These are phyloP conservation scores for Aureobasidium sp. DNA, from an alignment of 2,329 filamentous ascomycete species.

Conservation along the genomic window DNA sequence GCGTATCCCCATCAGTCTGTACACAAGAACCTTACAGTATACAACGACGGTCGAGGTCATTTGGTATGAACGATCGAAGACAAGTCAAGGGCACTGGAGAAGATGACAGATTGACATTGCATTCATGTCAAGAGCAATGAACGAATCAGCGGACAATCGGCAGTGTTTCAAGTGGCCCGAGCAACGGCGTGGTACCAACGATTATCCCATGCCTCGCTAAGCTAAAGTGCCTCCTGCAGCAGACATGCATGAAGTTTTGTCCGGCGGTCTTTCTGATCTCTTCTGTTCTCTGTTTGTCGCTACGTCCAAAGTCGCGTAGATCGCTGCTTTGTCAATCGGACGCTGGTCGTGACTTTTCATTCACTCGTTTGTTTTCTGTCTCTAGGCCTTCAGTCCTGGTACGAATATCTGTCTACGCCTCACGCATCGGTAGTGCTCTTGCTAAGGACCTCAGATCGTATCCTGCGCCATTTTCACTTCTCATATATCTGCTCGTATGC, in stretches of 20 bases:
- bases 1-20: background rate
- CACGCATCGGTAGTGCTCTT: background rate
- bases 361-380: background rate
- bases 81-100: background rate
- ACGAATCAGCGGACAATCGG: background rate
- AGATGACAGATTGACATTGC: background rate
- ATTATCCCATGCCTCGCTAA: constrained; percentile 8
- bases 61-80: background rate
- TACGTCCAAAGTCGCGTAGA: constrained; percentile 4
- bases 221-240: constrained; percentile 2
- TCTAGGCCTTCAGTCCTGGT: background rate
- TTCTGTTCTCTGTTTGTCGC: background rate
- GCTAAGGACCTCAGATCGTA: background rate
- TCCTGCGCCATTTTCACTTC: background rate
- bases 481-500: background rate
- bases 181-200: constrained; percentile 8
- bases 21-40: background rate
- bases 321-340: constrained; percentile 4
- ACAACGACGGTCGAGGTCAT: background rate
- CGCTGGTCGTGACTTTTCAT: constrained; percentile 5
- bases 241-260: background rate
- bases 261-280: background rate
- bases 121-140: background rate
- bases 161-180: background rate
- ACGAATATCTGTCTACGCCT: background rate